These are phyloP conservation scores for Hypoxylon sp. DNA, from an alignment of 2,329 filamentous ascomycete genomes.

Conservation along the genomic window DNA sequence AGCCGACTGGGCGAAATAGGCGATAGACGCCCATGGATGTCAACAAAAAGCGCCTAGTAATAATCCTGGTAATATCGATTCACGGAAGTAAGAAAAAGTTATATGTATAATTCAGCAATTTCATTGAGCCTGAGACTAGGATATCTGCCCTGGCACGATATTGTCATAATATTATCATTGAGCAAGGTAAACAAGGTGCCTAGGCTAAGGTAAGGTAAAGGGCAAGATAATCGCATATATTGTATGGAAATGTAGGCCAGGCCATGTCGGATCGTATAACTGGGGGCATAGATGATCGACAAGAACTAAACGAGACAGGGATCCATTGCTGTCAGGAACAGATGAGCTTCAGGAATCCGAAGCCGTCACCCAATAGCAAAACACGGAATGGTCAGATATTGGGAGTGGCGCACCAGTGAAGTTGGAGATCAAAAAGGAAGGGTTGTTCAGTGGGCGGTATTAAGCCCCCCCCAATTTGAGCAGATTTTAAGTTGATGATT, in stretches of 20 bases:
- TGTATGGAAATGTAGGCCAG: slow-evolving; percentile 29
- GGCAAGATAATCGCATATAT: slow-evolving; percentile 13
- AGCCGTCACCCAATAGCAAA: slow-evolving; percentile 38
- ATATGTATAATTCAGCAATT: slow-evolving; percentile 29
- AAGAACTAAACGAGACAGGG: slow-evolving; percentile 33
- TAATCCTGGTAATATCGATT: slow-evolving; percentile 42
- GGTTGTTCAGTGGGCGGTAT: slow-evolving; percentile 10
- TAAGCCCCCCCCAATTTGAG: slow-evolving; percentile 26
- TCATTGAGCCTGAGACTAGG: slow-evolving; percentile 44
- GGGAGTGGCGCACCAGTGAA: slow-evolving; percentile 29
- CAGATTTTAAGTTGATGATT: slow-evolving; percentile 33
- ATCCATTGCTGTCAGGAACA: slow-evolving; percentile 42
- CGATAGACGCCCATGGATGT: slow-evolving; percentile 51
- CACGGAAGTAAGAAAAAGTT: slow-evolving; percentile 45
- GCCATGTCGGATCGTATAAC: slow-evolving; percentile 39
- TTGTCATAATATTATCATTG: slow-evolving; percentile 3
- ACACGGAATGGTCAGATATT: slow-evolving; percentile 37
- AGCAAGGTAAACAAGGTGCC: slow-evolving; percentile 22
- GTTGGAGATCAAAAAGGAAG: slow-evolving; percentile 29
- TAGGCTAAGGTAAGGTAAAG: slow-evolving; percentile 22
- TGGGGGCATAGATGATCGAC: slow-evolving; percentile 35
- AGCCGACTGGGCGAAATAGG: slow-evolving; percentile 52
- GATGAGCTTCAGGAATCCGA: slow-evolving; percentile 34
- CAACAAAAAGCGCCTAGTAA: slow-evolving; percentile 40
- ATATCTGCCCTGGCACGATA: slow-evolving; percentile 20